phyloP scores from a whole-genome alignment of 768 basidiomycete genomes.

The Melanogaster broomeanus region DNA sequence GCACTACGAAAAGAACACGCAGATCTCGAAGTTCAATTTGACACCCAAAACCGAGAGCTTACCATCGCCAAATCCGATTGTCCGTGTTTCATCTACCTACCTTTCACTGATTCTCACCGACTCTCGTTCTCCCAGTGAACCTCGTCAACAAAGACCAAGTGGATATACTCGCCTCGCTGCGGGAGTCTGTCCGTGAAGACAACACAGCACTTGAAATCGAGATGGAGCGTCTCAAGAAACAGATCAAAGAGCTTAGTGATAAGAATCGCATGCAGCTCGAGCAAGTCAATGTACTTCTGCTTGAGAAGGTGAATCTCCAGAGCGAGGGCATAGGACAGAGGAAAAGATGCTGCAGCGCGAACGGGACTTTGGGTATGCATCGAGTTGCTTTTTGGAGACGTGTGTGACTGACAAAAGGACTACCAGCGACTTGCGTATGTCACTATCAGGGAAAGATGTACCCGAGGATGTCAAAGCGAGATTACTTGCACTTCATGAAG shows the following conservation, averaged over 20 bases:
- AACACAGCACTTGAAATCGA: conserved; percentile 75
- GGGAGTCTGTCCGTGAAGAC: conserved; percentile 89
- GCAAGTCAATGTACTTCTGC: conserved; percentile 78
- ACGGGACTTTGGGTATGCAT: conserved; percentile 74
- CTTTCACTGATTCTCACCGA: conserved; percentile 2
- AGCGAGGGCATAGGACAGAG: conserved; percentile 88
- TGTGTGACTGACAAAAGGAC: conserved; percentile 1
- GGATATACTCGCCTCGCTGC: conserved; percentile 81
- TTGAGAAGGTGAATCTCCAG: conserved; percentile 91
- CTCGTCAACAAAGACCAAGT: conserved; percentile 93
- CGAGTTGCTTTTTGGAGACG: background rate
- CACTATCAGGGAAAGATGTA: conserved; percentile 74
- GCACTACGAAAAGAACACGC: conserved; percentile 63
- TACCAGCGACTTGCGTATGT: conserved; percentile 74
- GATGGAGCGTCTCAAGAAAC: conserved; percentile 58
- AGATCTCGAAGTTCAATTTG: conserved; percentile 70
- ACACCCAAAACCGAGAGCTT: conserved; percentile 64
- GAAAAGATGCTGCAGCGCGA: conserved; percentile 87
- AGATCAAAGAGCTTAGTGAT: conserved; percentile 71
- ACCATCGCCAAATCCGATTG: conserved; percentile 85
- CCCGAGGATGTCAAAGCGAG: conserved; percentile 82
- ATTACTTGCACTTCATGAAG: conserved; percentile 74
- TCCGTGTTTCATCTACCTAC: conserved; percentile 38
- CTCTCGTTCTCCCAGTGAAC: conserved; percentile 54
- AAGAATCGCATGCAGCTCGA: conserved; percentile 92